phyloP scores from a whole-genome alignment of 345 rosid species.

The Crucihimalaya himalaica region DNA sequence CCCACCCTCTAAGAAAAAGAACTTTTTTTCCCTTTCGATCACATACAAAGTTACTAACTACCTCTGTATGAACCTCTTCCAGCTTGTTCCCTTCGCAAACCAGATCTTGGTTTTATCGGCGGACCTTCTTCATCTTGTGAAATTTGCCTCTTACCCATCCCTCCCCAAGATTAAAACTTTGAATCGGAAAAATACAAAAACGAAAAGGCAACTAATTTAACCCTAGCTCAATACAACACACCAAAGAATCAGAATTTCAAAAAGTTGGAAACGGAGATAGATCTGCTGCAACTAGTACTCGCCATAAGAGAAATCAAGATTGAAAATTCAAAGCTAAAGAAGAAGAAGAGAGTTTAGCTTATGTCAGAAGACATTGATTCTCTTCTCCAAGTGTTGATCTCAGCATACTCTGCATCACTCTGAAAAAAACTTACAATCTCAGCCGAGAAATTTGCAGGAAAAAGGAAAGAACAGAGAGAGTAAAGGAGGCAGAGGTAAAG shows the following conservation, averaged over 20 bases:
- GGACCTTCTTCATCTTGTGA: conserved; percentile 82
- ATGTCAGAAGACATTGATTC: conserved; percentile 89
- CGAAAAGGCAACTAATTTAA: conserved; percentile 18
- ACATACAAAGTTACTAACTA: conserved; percentile 55
- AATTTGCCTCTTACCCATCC: conserved; percentile 80
- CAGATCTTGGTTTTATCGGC: conserved; percentile 81
- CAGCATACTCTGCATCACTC: conserved; percentile 37
- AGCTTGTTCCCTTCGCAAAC: conserved; percentile 87
- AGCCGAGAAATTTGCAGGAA: conserved; percentile 27
- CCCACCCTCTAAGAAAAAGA: conserved; percentile 19
- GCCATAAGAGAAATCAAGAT: conserved; percentile 19
- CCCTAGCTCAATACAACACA: conserved; percentile 28
- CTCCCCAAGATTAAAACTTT: conserved; percentile 35
- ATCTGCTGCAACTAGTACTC: conserved; percentile 26
- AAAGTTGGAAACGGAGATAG: conserved; percentile 21
- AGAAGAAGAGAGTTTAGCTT: conserved; percentile 50
- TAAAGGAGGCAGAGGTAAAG: neutral
- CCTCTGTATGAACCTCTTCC: conserved; percentile 98
- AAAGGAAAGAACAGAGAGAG: neutral
- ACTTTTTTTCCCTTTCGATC: neutral
- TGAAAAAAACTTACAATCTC: conserved; percentile 10
- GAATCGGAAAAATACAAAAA: neutral
- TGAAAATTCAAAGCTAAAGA: conserved; percentile 14
- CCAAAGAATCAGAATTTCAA: conserved; percentile 15
- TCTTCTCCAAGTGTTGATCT: conserved; percentile 16